Evolutionary conservation across 1,284 basidiomycete species (phyloP).

Genomic region (Crucibulum cyathiforme): DNA sequence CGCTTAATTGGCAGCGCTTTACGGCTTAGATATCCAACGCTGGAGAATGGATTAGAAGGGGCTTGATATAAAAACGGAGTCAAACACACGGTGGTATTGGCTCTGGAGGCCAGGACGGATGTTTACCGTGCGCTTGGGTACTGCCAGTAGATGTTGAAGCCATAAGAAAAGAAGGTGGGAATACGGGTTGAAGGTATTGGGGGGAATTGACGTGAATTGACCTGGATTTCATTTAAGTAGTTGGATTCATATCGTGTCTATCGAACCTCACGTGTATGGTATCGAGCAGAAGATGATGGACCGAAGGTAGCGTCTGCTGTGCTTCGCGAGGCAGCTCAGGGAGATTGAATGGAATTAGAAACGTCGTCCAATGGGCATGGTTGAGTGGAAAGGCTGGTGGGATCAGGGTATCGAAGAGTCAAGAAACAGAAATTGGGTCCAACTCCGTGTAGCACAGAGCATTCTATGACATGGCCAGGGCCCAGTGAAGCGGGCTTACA

Average conservation of each 20-base stretch:
- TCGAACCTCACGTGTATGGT: too few species aligned
- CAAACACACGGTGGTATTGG: constrained; percentile 52
- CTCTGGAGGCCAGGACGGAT: constrained; percentile 50
- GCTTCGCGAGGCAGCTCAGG: too few species aligned
- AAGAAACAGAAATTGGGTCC: too few species aligned
- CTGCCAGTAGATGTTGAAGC: constrained; percentile 37
- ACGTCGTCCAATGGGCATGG: too few species aligned
- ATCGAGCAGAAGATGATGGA: too few species aligned
- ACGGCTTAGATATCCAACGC: constrained; percentile 71
- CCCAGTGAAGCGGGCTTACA: too few species aligned
- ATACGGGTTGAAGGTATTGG: constrained; percentile 38
- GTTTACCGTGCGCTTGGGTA: constrained; percentile 14
- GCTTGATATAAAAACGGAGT: constrained; percentile 13
- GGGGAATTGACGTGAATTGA: constrained; percentile 13
- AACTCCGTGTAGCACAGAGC: too few species aligned
- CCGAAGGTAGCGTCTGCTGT: too few species aligned
- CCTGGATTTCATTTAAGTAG: constrained; percentile 13
- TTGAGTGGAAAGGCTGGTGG: too few species aligned
- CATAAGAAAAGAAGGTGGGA: constrained; percentile 42
- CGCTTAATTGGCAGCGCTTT: constrained; percentile 80
- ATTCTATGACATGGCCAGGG: too few species aligned
- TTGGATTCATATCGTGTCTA: not conserved
- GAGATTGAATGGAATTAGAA: too few species aligned
- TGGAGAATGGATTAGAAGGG: constrained; percentile 28
- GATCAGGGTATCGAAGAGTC: too few species aligned